Base-by-base conservation (phyloP, 192 early-diverging fungal species). In the Gigaspora rosea region DNA sequence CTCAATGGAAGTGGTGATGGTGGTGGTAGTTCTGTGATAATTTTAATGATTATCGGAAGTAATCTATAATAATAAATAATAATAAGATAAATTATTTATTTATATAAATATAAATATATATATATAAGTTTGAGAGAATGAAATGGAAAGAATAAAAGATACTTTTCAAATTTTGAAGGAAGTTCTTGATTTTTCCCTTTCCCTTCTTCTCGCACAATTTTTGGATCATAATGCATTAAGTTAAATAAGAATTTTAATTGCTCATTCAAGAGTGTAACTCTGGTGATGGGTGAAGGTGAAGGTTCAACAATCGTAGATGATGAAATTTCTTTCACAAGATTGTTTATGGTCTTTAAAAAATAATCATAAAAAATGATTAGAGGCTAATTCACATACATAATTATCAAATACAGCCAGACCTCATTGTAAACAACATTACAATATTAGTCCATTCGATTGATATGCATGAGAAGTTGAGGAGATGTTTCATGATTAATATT, bases 181-280 rank as follows among this genome's bases (percentile, higher is more conserved):
- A 73, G 66, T 1, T 50, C 70, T 13, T 47, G 12, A 4, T 49
- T 52, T 41, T 69, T 78, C 46, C 51, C 67, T 27, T 81, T 64
- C 15, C 8, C 35, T 51, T 70, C 18, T 73, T 47, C 3, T 46
- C 76, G n/a, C 84, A 67, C 72, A 46, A 78, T 71, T 32, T 78
- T 80, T 9, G 79, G 75, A 54, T 86, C 82, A 9, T 83, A 77
- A 32, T 86, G 61, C 80, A 86, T 84, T 49, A 90, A 50, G 62
- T 85, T 86, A 70, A 88, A 90, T 4, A 90, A 67, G 33, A 88
- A 78, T 69, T 90, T 90, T 41, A 90, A 69, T 15, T 84, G 83
- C 56, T 90, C 88, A 63, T 78, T 86, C 49, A 82, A 65, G 12
- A 86, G 80, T 77, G 85, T 87, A 15, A 80, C 66, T 22, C 83